Evolutionary conservation across 2,329 filamentous ascomycete species (phyloP).

Genomic region (Knufia fluminis): DNA sequence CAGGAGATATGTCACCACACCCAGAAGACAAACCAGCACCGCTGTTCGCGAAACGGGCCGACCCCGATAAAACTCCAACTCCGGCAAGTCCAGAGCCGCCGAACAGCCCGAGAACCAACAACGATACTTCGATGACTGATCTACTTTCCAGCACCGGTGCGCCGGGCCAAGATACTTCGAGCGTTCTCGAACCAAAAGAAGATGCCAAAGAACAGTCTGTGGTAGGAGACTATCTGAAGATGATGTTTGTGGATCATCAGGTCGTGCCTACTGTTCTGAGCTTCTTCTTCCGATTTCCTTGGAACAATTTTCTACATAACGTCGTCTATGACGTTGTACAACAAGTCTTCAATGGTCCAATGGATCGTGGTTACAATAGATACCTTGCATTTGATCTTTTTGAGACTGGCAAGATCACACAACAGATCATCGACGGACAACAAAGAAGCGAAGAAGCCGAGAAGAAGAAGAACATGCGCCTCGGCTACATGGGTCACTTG

Average conservation of each 20-base stretch:
- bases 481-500: constrained; percentile 97
- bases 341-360: constrained; percentile 96
- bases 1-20: constrained; percentile 41
- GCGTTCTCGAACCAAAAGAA: constrained; percentile 31
- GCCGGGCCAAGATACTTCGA: constrained; percentile 16
- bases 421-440: constrained; percentile 86
- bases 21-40: constrained; percentile 61
- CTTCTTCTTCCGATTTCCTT: constrained; percentile 97
- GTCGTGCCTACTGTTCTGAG: constrained; percentile 93
- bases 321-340: constrained; percentile 98
- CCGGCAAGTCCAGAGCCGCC: constrained; percentile 20
- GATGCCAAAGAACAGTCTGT: constrained; percentile 62
- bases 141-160: constrained; percentile 8
- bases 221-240: constrained; percentile 89
- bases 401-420: constrained; percentile 78
- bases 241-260: constrained; percentile 87
- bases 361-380: constrained; percentile 91
- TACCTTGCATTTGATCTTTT: constrained; percentile 87
- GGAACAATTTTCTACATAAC: constrained; percentile 99
- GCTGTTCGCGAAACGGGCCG: constrained; percentile 38
- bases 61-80: constrained; percentile 23
- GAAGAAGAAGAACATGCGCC: constrained; percentile 70
- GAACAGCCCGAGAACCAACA: constrained; percentile 12
- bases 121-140: constrained; percentile 9
- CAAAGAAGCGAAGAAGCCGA: constrained; percentile 78